Conservation (phyloP, 2,329 filamentous ascomycete genomes). For the Colletotrichum echinochloae region DNA sequence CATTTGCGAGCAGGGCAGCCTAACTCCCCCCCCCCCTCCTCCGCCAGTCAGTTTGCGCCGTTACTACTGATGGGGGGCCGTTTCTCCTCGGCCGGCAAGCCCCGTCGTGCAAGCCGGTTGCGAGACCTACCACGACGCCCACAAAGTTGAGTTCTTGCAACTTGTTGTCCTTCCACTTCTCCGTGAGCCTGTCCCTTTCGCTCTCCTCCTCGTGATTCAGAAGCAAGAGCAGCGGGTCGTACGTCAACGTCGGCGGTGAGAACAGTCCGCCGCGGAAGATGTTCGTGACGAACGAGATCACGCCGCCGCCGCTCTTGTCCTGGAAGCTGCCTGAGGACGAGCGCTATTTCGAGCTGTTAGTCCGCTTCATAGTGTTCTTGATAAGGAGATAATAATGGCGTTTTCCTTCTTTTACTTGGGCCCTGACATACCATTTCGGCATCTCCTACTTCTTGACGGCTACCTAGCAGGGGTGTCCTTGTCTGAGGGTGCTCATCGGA, state of each 20-base stretch:
- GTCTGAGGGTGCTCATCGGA: neutral
- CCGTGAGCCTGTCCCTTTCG: slow-evolving; percentile 49
- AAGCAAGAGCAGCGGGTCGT: slow-evolving; percentile 12
- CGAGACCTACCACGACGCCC: slow-evolving; percentile 49
- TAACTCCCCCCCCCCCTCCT: too few species aligned
- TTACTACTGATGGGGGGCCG: neutral
- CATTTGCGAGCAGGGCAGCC: slow-evolving; percentile 27
- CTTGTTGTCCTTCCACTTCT: slow-evolving; percentile 53
- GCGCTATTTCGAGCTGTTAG: neutral
- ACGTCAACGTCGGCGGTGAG: slow-evolving; percentile 13
- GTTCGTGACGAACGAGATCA: neutral
- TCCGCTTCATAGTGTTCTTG: neutral
- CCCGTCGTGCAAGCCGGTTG: neutral
- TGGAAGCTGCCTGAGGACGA: neutral
- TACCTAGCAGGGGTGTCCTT: slow-evolving; percentile 11
- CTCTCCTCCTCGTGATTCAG: slow-evolving; percentile 17
- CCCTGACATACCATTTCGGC: neutral
- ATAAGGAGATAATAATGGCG: neutral
- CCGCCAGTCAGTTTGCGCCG: neutral
- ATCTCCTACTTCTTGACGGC: neutral
- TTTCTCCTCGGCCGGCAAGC: too few species aligned
- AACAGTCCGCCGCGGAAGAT: slow-evolving; percentile 29
- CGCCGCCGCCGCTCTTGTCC: neutral
- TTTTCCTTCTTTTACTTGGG: neutral
- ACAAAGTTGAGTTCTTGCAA: slow-evolving; percentile 56